These are phyloP conservation scores for Trichomonas vaginalis DNA, from an alignment of 208 protist species.

Conservation along the genomic window DNA sequence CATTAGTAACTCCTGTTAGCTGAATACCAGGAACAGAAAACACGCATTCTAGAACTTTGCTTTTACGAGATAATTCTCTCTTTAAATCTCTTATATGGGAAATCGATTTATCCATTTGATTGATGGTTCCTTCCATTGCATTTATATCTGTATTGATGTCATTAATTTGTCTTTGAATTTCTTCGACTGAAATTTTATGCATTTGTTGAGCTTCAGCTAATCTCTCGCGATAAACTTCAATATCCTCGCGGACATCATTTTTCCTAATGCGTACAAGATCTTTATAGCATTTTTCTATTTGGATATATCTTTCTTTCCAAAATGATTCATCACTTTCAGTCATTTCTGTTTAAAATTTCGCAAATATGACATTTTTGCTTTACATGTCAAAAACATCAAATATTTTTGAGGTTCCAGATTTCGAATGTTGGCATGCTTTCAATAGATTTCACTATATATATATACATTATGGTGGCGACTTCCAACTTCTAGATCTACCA, in stretches of 20 bases:
- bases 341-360: not conserved
- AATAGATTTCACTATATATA: too few relatives aligned
- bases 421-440: too few relatives aligned
- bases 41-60: not conserved
- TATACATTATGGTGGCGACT: too few relatives aligned
- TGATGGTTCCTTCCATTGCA: not conserved
- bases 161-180: not conserved
- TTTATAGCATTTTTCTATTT: not conserved
- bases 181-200: not conserved
- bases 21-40: not conserved
- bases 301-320: not conserved
- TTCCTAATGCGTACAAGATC: not conserved
- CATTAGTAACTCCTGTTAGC: not conserved
- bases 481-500: too few relatives aligned
- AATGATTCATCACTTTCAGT: not conserved
- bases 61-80: not conserved
- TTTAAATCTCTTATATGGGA: not conserved
- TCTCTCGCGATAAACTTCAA: not conserved
- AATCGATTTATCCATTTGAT: not conserved
- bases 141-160: not conserved
- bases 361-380: too few relatives aligned
- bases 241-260: not conserved
- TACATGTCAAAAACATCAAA: too few relatives aligned
- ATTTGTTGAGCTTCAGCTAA: not conserved
- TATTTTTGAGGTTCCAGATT: too few relatives aligned